phyloP scores from a whole-genome alignment of 306 rosid genomes.

The Argentina anserina region DNA sequence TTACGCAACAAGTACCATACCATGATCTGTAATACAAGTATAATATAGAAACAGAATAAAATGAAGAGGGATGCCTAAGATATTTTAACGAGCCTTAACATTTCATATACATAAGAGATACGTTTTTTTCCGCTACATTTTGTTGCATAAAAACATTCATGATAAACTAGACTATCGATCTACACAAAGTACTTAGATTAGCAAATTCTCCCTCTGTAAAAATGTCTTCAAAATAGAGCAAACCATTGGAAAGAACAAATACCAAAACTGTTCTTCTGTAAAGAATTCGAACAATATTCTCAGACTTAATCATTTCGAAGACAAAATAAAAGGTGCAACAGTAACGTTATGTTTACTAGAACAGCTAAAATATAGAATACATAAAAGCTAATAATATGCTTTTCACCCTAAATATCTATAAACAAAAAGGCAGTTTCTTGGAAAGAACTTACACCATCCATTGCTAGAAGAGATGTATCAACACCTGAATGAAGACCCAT shows the following conservation, averaged over 20 bases:
- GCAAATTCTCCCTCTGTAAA: not conserved
- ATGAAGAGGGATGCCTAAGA: not conserved
- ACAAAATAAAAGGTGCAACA: not conserved
- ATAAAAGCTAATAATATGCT: not conserved
- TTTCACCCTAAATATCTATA: constrained; percentile 5
- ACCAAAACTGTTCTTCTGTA: not conserved
- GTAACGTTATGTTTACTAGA: not conserved
- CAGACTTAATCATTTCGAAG: not conserved
- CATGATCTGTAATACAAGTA: not conserved
- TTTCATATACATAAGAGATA: not conserved
- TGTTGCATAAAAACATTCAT: not conserved
- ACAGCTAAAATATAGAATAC: not conserved
- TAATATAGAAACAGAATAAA: not conserved
- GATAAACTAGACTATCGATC: not conserved
- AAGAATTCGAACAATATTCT: not conserved
- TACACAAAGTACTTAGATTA: not conserved
- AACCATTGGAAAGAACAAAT: not conserved
- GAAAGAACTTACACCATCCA: constrained; percentile 86
- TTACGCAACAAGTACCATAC: not conserved
- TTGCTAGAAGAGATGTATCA: constrained; percentile 69
- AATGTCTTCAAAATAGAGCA: not conserved
- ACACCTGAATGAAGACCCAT: constrained; percentile 99
- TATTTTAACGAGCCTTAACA: not conserved
- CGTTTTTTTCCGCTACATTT: not conserved
- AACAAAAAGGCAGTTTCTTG: constrained; percentile 15